Evolutionary conservation across 176 grass and related monocot genomes (phyloP), one percentile per base, ranked within the genome.

Genomic region (Hsuehochloa calcarea): DNA sequence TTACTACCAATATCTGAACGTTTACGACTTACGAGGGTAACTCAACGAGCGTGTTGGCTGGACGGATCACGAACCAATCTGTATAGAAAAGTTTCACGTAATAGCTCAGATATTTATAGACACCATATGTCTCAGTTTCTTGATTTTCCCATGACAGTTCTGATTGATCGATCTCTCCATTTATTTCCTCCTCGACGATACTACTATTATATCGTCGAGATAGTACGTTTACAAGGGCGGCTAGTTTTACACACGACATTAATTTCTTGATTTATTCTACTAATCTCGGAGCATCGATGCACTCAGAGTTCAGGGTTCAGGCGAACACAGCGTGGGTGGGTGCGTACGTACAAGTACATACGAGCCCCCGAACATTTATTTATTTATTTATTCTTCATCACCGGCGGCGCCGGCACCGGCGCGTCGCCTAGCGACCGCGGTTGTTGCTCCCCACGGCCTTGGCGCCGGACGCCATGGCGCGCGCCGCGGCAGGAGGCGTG

Each of bases 401-500:
- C 22, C 0, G 25, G n/a, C 13, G 62, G 4, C 5, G 16, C 6
- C 65, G 65, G 4, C 13, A 3, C 6, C 65, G 65, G 65, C 34
- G 16, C 6, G 31, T 5, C 68, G 41, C 54, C 86, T 72, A 64
- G 26, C 39, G 49, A 64, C 49, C 6, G 41, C 14, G 16, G 29
- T 16, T 26, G 29, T n/a, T 1, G 85, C 58, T 70, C 65, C 59
- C 44, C 55, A 55, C 41, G 59, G 73, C 80, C 1, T 78, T 59
- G 16, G 63, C 69, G 68, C 79, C 79, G 69, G 78, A 85, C 76
- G 13, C 67, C 64, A 82, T 35, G 51, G 13, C 56, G 81, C 54
- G 7, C 20, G 85, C 17, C 70, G 16, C 8, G 76, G 4, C 7
- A 23, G 16, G 10, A 10, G 54, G 3, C 0, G 51, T 10, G 63